A percentile compares a stretch with the other conserved stretches of the same genome.
These are phyloP conservation scores for Phragmites australis DNA, from an alignment of 176 grass and related monocot species.

Conservation along the genomic window DNA sequence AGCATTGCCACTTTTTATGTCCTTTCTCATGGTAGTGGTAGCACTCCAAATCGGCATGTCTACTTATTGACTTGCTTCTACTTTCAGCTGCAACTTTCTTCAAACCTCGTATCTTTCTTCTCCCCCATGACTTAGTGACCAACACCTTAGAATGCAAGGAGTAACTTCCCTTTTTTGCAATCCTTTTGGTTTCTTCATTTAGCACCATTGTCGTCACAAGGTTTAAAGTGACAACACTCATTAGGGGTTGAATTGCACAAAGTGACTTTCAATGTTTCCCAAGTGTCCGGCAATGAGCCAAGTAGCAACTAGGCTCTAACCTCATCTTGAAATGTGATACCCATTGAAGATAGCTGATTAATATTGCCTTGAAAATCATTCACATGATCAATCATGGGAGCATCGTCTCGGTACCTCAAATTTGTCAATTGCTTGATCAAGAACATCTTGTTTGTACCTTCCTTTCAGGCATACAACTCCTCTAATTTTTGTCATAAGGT, in stretches of 20 bases:
- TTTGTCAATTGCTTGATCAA: not conserved
- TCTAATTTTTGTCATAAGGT: not conserved
- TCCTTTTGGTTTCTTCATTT: not conserved
- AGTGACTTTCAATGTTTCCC: not conserved
- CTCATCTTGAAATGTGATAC: not conserved
- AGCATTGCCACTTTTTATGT: not conserved
- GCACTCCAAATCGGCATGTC: not conserved
- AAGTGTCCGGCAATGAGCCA: not conserved
- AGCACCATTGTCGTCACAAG: not conserved
- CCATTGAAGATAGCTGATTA: not conserved
- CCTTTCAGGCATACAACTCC: not conserved
- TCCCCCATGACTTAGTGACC: not conserved
- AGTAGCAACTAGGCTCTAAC: not conserved
- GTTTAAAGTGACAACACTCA: not conserved
- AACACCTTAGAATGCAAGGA: not conserved
- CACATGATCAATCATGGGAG: not conserved
- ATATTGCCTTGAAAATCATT: not conserved
- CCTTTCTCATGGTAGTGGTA: not conserved
- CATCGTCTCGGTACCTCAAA: not conserved
- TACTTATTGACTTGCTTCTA: not conserved
- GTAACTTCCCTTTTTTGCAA: not conserved
- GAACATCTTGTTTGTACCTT: not conserved
- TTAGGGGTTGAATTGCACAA: not conserved
- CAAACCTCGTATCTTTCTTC: not conserved
- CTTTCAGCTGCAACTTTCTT: not conserved